Conservation (phyloP, 2,329 filamentous ascomycete species). For the Diaporthe sp. region DNA sequence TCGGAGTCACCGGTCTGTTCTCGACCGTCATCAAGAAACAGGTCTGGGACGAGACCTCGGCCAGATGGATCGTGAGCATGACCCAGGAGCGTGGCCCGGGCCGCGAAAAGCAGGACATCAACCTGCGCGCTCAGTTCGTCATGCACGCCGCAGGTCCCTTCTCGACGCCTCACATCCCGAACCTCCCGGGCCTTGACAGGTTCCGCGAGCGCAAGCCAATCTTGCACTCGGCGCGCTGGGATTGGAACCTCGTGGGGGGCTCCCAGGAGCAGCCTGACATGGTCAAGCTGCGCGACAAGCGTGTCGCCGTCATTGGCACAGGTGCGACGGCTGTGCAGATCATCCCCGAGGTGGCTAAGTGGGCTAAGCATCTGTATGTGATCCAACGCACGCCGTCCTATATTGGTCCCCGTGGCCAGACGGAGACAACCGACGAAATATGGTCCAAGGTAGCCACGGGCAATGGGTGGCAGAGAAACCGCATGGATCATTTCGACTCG, state of each 20-base stretch:
- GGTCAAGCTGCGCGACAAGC: slow-evolving; percentile 60
- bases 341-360: slow-evolving; percentile 70
- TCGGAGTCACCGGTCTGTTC: neutral
- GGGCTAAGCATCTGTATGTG: slow-evolving; percentile 74
- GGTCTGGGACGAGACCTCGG: neutral
- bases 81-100: neutral
- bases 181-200: slow-evolving; percentile 44
- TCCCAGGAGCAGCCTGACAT: slow-evolving; percentile 28
- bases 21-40: slow-evolving; percentile 1
- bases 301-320: slow-evolving; percentile 76
- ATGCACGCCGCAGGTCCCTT: slow-evolving; percentile 62
- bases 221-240: slow-evolving; percentile 40
- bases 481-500: slow-evolving; percentile 7
- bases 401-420: slow-evolving; percentile 50
- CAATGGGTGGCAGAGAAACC: neutral
- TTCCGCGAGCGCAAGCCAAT: slow-evolving; percentile 35
- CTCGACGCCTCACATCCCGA: slow-evolving; percentile 57
- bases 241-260: neutral
- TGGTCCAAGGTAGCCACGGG: slow-evolving; percentile 3
- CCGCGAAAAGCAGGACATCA: slow-evolving; percentile 48
- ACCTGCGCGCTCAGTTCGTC: slow-evolving; percentile 58
- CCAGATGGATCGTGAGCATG: slow-evolving; percentile 11
- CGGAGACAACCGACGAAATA: neutral
- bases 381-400: slow-evolving; percentile 77
- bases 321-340: slow-evolving; percentile 80